A percentile compares a stretch with the other conserved stretches of the same genome.
phyloP scores from a whole-genome alignment of 306 rosid species.

The Cercis canadensis region DNA sequence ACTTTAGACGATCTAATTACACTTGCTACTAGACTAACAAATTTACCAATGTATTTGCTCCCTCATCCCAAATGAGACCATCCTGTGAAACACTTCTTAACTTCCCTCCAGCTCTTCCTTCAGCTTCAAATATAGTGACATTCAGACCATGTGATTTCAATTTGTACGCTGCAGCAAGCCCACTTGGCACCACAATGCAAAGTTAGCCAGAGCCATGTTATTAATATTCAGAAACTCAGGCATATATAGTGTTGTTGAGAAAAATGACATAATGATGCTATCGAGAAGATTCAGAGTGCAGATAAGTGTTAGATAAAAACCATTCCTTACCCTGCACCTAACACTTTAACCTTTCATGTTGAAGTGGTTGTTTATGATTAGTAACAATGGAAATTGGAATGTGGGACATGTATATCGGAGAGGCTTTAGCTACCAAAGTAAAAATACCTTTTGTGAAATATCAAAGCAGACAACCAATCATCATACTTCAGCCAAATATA shows the following conservation, averaged over 20 bases:
- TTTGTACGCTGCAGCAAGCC: conserved; percentile 95
- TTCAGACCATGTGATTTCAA: conserved; percentile 80
- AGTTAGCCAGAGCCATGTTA: conserved; percentile 3
- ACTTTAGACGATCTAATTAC: no score
- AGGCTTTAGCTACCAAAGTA: background rate
- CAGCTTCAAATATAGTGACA: conserved; percentile 84
- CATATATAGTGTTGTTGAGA: background rate
- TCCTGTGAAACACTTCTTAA: conserved; percentile 68
- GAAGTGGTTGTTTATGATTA: no score
- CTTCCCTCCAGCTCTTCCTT: conserved; percentile 89
- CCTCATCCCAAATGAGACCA: conserved; percentile 92
- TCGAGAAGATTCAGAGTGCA: background rate
- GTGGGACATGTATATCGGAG: background rate
- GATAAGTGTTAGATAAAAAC: no score
- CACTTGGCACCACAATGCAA: conserved; percentile 52
- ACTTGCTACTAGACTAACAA: background rate
- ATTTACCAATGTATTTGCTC: conserved; percentile 93
- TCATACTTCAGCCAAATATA: conserved; percentile 20
- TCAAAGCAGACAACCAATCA: conserved; percentile 30
- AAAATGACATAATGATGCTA: background rate
- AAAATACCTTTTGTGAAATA: background rate
- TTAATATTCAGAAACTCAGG: conserved; percentile 13
- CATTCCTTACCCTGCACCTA: no score
- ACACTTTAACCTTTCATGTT: no score
- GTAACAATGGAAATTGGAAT: no score